Evolutionary conservation across 2,329 filamentous ascomycete species (phyloP), one percentile per base, ranked within the genome.

Genomic region (Akanthomyces muscarius): DNA sequence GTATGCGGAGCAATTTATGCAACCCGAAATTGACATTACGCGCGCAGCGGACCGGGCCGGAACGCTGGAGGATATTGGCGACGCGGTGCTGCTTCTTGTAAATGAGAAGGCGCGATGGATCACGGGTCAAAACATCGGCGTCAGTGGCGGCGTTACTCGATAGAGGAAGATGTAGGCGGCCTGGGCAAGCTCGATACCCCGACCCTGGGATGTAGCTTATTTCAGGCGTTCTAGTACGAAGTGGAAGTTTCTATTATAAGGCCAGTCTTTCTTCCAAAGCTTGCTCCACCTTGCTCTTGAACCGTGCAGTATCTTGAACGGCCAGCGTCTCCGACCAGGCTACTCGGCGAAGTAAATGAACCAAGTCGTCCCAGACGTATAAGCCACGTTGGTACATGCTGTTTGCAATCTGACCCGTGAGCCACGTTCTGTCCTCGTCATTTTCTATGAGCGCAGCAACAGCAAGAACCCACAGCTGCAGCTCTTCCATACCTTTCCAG

Each of bases 31-130:
- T 2, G 62, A 63, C 0, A 57, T 71, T 28, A 74, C 74, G 0
- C 69, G 75, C 45, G 72, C 73, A 2, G 77, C 69, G 5, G 66
- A 72, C n/a, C 64, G 76, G 0, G 48, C 71, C 1, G 78, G 77
- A 0, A 74, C 69, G 0, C 63, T 69, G 2, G 73, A 74, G 21
- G 79, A 81, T 59, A 70, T 81, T 51, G 79, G 74, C 0, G 78
- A 80, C 64, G 76, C 75, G 0, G 75, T 76, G 33, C 64, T 78
- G 36, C 63, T 78, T 51, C 59, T 80, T 3, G 75, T 70, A 1
- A 73, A 68, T 6, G 74, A 78, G 63, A 74, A 76, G 62, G 73
- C 71, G 28, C 67, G 77, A 5, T 80, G 78, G 78, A 75, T 80
- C 23, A 79, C 77, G 0, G 78, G 73, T 5, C 77, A 79, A 70